Base-by-base conservation (phyloP, 2,329 filamentous ascomycete genomes). In the Sphaerostilbella broomeana region DNA sequence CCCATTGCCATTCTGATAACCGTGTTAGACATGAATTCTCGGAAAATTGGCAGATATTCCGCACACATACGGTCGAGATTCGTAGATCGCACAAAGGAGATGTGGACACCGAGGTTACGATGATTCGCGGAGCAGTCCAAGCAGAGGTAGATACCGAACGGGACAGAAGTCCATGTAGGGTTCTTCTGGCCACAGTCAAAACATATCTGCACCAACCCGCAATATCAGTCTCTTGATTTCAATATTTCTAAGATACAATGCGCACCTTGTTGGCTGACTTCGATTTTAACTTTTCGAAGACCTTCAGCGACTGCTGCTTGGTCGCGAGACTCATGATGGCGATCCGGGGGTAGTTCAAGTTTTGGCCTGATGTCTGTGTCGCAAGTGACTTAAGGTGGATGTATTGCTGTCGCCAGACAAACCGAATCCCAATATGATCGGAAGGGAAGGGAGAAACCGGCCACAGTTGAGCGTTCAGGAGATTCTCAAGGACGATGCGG, bases 111-210 rank as follows among this genome's bases (percentile, higher is more conserved):
- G 56, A 98, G 81, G 65, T 97, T 97, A 54, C 92, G 84, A 66
- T 98, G 92, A 64, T 95, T 88, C 42, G 90, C 84, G 28, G 90
- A 95, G 70, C 92, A 98, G 68, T 98, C 92, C 56, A 98, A 82
- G 60, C 92, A 98, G 16, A 98, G 79, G 63, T 97, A 98, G 62
- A 98, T 97, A 58, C 86, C 92, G 49, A 98, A 88, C 9, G 90
- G 89, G 21, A 95, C 89, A 6, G 90, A 97, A 6, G 89, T 94
- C 92, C 92, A 98, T 43, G 92, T 97, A 47, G 92, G 92, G 60
- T 95, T 95, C 69, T 97, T 97, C 57, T 88, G 84, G 61, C 86
- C 82, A 67, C 92, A 98, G 69, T 98, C 92, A 68, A 98, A 98
- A 75, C 92, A 98, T 70, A 94, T 79, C 89, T 94, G 50, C 39